These are phyloP conservation scores for Biscogniauxia mediterranea DNA, from an alignment of 2,329 filamentous ascomycete species.

Conservation along the genomic window DNA sequence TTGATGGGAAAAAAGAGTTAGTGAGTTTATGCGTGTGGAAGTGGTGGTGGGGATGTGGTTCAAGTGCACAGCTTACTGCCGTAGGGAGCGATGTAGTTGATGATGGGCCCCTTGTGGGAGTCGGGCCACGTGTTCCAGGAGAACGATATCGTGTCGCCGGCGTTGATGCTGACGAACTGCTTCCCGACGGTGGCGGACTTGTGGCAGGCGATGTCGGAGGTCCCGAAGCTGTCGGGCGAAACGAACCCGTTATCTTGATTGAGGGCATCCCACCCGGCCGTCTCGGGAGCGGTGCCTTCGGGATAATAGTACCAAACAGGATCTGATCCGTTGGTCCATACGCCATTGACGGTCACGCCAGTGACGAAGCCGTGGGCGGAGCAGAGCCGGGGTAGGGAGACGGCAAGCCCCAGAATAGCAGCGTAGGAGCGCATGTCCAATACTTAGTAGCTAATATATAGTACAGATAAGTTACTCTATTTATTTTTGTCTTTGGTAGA, in stretches of 20 bases:
- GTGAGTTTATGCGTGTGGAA: conserved; percentile 43
- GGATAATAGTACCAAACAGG: conserved; percentile 26
- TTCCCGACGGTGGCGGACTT: conserved; percentile 39
- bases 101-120: conserved; percentile 36
- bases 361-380: conserved; percentile 25
- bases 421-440: conserved; percentile 14
- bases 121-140: conserved; percentile 41
- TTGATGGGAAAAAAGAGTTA: conserved; percentile 36
- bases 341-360: conserved; percentile 22
- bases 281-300: conserved; percentile 15
- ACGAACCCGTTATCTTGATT: conserved; percentile 46
- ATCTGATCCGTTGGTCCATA: conserved; percentile 21
- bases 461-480: background rate
- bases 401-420: conserved; percentile 12
- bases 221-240: conserved; percentile 36
- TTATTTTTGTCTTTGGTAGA: background rate
- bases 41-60: conserved; percentile 32
- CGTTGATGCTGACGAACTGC: conserved; percentile 35
- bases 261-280: conserved; percentile 20
- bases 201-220: conserved; percentile 49
- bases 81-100: conserved; percentile 36
- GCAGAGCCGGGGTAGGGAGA: conserved; percentile 12
- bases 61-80: conserved; percentile 32
- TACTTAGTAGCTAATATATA: conserved; percentile 4
- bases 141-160: conserved; percentile 37